A percentile compares a stretch with the other conserved stretches of the same genome.
These are phyloP conservation scores for Typha latifolia DNA, from an alignment of 176 grass and related monocot genomes.

Conservation along the genomic window DNA sequence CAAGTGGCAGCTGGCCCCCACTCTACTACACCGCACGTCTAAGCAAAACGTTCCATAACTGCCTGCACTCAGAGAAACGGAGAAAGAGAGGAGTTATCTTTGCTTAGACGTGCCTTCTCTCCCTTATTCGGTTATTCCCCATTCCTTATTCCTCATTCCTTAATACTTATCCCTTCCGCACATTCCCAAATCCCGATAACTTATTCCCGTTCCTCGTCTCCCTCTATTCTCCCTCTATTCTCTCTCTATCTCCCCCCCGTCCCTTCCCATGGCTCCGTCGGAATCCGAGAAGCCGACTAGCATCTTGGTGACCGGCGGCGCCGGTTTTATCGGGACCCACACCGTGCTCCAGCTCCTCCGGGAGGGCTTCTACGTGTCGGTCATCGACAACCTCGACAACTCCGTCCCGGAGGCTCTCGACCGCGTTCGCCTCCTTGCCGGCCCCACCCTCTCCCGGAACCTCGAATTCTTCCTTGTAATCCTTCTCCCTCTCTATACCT, in stretches of 20 bases:
- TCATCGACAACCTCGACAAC: conserved; percentile 94
- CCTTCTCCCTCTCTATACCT: background rate
- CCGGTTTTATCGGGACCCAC: conserved; percentile 90
- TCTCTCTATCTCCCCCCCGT: background rate
- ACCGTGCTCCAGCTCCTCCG: conserved; percentile 74
- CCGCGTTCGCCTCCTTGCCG: conserved; percentile 69
- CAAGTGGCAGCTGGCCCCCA: too few species aligned
- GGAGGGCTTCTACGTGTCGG: conserved; percentile 54
- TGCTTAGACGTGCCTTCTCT: background rate
- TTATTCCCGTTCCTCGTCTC: background rate
- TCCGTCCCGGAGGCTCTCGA: conserved; percentile 74
- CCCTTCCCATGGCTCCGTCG: background rate
- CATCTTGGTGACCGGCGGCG: conserved; percentile 83
- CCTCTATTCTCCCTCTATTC: background rate
- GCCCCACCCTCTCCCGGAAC: conserved; percentile 42
- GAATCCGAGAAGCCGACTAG: conserved; percentile 3
- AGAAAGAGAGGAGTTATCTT: too few species aligned
- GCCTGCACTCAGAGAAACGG: too few species aligned
- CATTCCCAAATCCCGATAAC: background rate
- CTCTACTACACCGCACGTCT: too few species aligned
- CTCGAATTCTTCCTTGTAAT: conserved; percentile 60
- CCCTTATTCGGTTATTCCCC: background rate
- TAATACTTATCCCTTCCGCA: background rate
- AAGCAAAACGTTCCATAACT: too few species aligned
- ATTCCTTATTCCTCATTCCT: background rate